Percentiles rank a stretch among this genome's conserved stretches.
These are phyloP conservation scores for Euphorbia tirucalli DNA, from an alignment of 345 rosid species.

Conservation along the genomic window DNA sequence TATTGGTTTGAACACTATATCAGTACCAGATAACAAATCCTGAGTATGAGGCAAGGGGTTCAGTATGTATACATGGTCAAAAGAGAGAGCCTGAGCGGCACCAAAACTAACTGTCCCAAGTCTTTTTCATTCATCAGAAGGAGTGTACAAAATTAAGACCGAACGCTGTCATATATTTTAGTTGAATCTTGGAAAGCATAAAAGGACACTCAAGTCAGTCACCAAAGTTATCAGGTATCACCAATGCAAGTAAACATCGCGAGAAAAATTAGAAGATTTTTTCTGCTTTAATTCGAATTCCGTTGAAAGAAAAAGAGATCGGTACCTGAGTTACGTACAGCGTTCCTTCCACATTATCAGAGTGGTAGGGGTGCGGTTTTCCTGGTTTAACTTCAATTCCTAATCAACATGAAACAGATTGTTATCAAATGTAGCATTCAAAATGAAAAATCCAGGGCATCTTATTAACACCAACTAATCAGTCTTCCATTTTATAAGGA, in stretches of 20 bases:
- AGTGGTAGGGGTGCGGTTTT: constrained; percentile 59
- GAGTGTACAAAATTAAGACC: not conserved
- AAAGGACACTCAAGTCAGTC: not conserved
- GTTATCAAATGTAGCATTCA: not conserved
- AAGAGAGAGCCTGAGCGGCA: not conserved
- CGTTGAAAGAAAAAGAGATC: not conserved
- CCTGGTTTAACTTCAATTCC: constrained; percentile 93
- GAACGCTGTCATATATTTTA: not conserved
- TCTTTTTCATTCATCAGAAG: not conserved
- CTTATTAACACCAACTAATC: not conserved
- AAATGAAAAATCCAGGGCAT: not conserved
- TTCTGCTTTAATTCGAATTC: not conserved
- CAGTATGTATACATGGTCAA: not conserved
- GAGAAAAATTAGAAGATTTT: not conserved
- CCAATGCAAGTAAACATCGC: no score
- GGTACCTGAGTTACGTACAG: constrained; percentile 82
- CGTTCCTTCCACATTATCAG: constrained; percentile 55
- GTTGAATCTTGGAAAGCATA: not conserved
- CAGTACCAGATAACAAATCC: not conserved
- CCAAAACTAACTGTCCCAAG: not conserved
- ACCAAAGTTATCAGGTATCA: not conserved
- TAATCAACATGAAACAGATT: constrained; percentile 16
- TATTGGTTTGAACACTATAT: not conserved
- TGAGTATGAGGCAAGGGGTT: not conserved
- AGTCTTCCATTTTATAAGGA: not conserved